Conservation (phyloP, 2,329 filamentous ascomycete genomes). For the Parastagonospora nodorum region DNA sequence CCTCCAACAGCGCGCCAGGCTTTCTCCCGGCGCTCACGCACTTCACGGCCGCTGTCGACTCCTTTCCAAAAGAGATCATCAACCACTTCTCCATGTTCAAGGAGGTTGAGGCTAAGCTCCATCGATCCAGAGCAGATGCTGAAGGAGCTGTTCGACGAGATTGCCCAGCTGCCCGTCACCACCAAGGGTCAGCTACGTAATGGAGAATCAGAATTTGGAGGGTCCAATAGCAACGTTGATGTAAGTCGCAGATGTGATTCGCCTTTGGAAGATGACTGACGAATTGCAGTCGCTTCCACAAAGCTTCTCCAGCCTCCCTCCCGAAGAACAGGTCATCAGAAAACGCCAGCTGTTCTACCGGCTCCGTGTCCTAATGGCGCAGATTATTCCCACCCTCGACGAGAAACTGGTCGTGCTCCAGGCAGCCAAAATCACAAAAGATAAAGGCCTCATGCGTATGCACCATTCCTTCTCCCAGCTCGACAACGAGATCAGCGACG, state of each 20-base stretch:
- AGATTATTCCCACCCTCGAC: conserved; percentile 88
- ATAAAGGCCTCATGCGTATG: conserved; percentile 81
- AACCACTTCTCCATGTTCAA: conserved; percentile 95
- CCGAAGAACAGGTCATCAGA: conserved; percentile 53
- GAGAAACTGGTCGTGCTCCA: conserved; percentile 98
- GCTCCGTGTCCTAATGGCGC: conserved; percentile 76
- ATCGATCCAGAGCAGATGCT: conserved; percentile 83
- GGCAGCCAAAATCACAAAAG: conserved; percentile 86
- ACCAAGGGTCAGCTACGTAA: conserved; percentile 36
- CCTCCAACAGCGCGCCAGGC: conserved; percentile 47
- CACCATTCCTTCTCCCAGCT: conserved; percentile 87
- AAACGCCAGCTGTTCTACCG: conserved; percentile 78
- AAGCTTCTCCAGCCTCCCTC: conserved; percentile 31
- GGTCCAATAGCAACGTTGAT: conserved; percentile 47
- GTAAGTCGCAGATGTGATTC: conserved; percentile 45
- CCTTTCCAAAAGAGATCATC: conserved; percentile 91
- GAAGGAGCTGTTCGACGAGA: conserved; percentile 72
- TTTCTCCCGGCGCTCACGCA: conserved; percentile 71
- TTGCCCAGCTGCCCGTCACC: conserved; percentile 55
- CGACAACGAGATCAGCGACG: conserved; percentile 87
- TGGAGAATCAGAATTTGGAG: conserved; percentile 32
- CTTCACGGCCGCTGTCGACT: conserved; percentile 90
- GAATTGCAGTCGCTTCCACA: conserved; percentile 31
- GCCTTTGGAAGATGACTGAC: conserved; percentile 7
- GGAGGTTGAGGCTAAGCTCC: conserved; percentile 97